Evolutionary conservation across 192 early-diverging fungal genomes (phyloP), one percentile per base, ranked within the genome.

Genomic region (Entrophospora sp.): DNA sequence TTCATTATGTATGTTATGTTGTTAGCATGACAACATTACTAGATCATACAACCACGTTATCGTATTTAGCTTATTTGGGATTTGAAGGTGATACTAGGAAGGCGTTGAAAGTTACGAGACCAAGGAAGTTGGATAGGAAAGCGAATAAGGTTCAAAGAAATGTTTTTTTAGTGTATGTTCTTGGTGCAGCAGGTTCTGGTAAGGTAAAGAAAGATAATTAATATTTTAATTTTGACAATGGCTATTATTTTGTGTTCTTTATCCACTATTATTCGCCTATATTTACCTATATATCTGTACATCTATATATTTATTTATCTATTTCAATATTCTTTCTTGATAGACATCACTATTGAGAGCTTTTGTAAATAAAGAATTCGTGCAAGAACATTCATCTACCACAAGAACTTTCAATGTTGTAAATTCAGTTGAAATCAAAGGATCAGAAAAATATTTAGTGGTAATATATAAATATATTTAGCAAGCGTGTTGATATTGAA

Each of bases 1-100:
- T 37, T 60, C 25, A 46, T 38, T 7, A 24, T 63, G 22, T 28
- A 42, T 13, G 30, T n/a, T n/a, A n/a, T n/a, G 69, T 70, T 71
- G 20, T 45, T 58, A 92, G 94, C 76, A 97, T 97, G 95, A 95
- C 92, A 1, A 98, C 97, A 5, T 79, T 96, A 44, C 74, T 97
- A 38, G 91, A 96, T 73, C 84, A 93, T 76, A 86, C 85, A 56
- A 86, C 88, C 8, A 96, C 95, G 2, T 75, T 99, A 36, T 83
- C 89, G 24, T 99, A 97, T 66, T 77, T 99, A 57, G 97, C 95
- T 2, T 99, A 97, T 72, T 88, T 99, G 37, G 97, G 97, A 12
- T 99, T 85, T 76, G 83, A 89, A 38, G 91, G 89, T 13, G 95
- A 99, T 62, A 89, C 83, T 16, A 89, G 92, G 55, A 85, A 82